phyloP scores from a whole-genome alignment of 2,329 filamentous ascomycete species.

The Stromatinia cepivora region DNA sequence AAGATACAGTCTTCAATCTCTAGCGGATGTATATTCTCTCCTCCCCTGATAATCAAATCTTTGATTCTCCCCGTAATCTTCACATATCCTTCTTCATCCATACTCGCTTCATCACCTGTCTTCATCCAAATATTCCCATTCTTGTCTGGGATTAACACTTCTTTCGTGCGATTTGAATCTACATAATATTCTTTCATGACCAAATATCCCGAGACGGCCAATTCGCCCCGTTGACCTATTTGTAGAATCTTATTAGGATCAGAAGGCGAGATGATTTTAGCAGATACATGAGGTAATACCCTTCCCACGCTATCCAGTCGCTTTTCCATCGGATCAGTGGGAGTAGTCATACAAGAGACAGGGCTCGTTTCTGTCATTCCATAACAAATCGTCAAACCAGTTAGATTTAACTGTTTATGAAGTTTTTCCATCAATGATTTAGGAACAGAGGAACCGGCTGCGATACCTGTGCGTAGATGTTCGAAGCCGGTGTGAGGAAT shows the following conservation, averaged over 20 bases:
- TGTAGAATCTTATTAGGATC: slow-evolving; percentile 62
- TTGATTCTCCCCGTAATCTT: slow-evolving; percentile 90
- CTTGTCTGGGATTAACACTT: slow-evolving; percentile 57
- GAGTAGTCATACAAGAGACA: slow-evolving; percentile 65
- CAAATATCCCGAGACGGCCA: slow-evolving; percentile 80
- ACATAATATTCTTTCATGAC: slow-evolving; percentile 90
- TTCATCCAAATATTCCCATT: slow-evolving; percentile 70
- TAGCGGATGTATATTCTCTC: slow-evolving; percentile 93
- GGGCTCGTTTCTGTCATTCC: slow-evolving; percentile 45
- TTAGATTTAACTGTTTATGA: slow-evolving; percentile 71
- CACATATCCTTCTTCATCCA: slow-evolving; percentile 81
- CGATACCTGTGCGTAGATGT: slow-evolving; percentile 82
- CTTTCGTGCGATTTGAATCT: slow-evolving; percentile 67
- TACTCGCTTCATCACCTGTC: slow-evolving; percentile 86
- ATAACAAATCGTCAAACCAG: slow-evolving; percentile 88
- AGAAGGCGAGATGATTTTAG: slow-evolving; percentile 72
- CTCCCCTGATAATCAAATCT: slow-evolving; percentile 90
- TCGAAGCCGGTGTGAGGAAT: slow-evolving; percentile 53
- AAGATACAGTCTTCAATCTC: slow-evolving; percentile 90
- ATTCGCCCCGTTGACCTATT: slow-evolving; percentile 70
- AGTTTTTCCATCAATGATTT: slow-evolving; percentile 76
- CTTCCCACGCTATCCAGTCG: slow-evolving; percentile 70
- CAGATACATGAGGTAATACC: slow-evolving; percentile 78
- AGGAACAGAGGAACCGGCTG: slow-evolving; percentile 83
- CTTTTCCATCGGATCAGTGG: slow-evolving; percentile 65